A percentile compares a stretch with the other conserved stretches of the same genome.
Conservation (phyloP, 2,329 filamentous ascomycete genomes). For the Trichoderma sp. region DNA sequence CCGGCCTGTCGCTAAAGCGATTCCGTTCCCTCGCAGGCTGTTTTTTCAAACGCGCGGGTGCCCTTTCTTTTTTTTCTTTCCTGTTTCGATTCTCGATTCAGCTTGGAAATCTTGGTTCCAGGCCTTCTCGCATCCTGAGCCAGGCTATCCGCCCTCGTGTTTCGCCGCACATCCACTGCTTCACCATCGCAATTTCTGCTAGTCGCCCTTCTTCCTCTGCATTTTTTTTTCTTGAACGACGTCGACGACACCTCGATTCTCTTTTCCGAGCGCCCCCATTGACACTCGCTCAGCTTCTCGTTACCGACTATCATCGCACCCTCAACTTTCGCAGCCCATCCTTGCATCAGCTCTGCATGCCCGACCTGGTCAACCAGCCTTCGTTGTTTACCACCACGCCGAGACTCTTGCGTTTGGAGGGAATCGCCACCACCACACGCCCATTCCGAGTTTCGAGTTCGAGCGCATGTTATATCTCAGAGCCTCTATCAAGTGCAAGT, state of each 20-base stretch:
- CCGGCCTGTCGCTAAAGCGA: constrained; percentile 16
- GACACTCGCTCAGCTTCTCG: constrained; percentile 21
- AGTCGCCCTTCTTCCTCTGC: constrained; percentile 3
- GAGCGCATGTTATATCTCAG: constrained; percentile 21
- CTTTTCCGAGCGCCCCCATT: constrained; percentile 13
- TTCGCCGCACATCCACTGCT: constrained; percentile 25
- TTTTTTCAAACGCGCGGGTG: constrained; percentile 2
- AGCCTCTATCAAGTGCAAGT: constrained; percentile 5
- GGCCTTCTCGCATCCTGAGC: constrained; percentile 6
- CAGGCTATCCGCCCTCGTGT: constrained; percentile 20
- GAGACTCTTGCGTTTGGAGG: neutral
- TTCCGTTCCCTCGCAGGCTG: constrained; percentile 1
- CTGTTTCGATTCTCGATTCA: constrained; percentile 17
- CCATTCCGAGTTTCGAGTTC: neutral
- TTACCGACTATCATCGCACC: constrained; percentile 27
- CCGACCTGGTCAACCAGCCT: neutral
- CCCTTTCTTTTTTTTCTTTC: neutral
- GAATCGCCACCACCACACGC: neutral
- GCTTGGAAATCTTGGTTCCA: constrained; percentile 5
- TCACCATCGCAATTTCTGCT: constrained; percentile 20
- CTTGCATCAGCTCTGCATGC: neutral
- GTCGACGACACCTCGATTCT: constrained; percentile 19
- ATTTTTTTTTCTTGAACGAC: constrained; percentile 3
- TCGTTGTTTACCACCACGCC: constrained; percentile 18
- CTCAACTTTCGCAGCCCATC: neutral